Conservation (phyloP, 805 yeast genomes). For the Yamadazyma phyllophila region DNA sequence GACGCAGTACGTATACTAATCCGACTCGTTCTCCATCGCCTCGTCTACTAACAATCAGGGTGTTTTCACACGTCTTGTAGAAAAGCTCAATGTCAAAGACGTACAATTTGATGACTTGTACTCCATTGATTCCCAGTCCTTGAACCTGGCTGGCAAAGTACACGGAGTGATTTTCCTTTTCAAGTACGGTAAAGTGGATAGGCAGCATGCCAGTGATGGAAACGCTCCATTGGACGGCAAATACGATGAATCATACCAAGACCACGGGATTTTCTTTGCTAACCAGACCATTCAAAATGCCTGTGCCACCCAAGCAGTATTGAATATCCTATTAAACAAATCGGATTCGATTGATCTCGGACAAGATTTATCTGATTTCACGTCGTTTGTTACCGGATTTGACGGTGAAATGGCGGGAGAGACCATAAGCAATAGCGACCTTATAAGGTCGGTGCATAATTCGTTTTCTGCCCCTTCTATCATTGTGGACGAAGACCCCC, state of each 20-base stretch:
- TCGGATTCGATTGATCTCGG: constrained; percentile 44
- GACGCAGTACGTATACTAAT: constrained; percentile 46
- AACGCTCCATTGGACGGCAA: constrained; percentile 44
- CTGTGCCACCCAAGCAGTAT: constrained; percentile 72
- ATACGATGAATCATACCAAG: constrained; percentile 34
- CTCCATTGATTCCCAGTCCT: constrained; percentile 46
- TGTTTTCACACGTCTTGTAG: constrained; percentile 62
- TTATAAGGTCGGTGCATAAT: constrained; percentile 56
- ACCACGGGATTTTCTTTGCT: constrained; percentile 53
- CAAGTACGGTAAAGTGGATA: constrained; percentile 50
- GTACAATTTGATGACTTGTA: constrained; percentile 59
- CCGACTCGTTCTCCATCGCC: background rate
- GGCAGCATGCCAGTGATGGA: constrained; percentile 24
- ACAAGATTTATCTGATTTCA: constrained; percentile 44
- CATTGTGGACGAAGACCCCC: constrained; percentile 44
- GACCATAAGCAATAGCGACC: constrained; percentile 56
- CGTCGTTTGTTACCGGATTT: constrained; percentile 49
- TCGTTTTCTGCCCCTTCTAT: constrained; percentile 57
- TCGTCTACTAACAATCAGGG: constrained; percentile 34
- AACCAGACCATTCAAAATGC: constrained; percentile 65
- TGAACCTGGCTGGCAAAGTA: constrained; percentile 38
- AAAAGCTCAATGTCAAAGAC: constrained; percentile 48
- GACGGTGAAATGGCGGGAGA: constrained; percentile 62
- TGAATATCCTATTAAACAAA: constrained; percentile 48
- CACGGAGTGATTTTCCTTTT: constrained; percentile 63